Evolutionary conservation across 306 rosid genomes (phyloP), one percentile per base, ranked within the genome.

Genomic region (Rosa persica): DNA sequence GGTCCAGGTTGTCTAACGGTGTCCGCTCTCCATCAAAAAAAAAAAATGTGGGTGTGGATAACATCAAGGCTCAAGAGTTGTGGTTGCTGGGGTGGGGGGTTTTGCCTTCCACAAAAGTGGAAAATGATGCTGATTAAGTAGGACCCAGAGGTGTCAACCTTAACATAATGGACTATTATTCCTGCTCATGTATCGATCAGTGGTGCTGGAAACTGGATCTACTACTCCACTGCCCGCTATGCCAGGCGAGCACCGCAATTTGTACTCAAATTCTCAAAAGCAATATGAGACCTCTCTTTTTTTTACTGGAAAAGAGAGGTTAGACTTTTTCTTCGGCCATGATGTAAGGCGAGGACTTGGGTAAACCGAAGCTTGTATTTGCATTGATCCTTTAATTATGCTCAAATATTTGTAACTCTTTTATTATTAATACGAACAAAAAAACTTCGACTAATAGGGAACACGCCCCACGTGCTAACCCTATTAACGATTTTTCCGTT

Each of bases 1-100:
- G 92, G 96, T 84, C 98, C 96, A 86, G 90, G 89, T 78, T 92
- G 97, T 87, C 89, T 54, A 72, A 73, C 10, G 27, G 68, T 64
- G 30, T 22, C 64, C 86, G 71, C 83, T 79, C 88, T 86, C 85
- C 85, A 82, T 77, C 73, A 82, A 74, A 84, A 43, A 15, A 22
- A 60, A 36, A 15, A 7, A 34, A 5, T 70, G 80, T 68, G 81
- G 17, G 68, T 79, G 93, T 87, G 91, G 94, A 89, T 88, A 87
- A 88, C 88, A 85, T 75, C 67, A 58, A 78, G 70, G n/a, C n/a
- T n/a, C n/a, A n/a, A n/a, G n/a, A n/a, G n/a, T n/a, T n/a, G n/a
- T 48, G 76, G 80, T 64, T 71, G 57, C 76, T 62, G 72, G 64
- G 7, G 57, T 65, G 20, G 83, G 82, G 90, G 94, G 84, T 81